Evolutionary conservation across 495 filamentous ascomycete genomes (phyloP).

Genomic region (Xylaria sp.): DNA sequence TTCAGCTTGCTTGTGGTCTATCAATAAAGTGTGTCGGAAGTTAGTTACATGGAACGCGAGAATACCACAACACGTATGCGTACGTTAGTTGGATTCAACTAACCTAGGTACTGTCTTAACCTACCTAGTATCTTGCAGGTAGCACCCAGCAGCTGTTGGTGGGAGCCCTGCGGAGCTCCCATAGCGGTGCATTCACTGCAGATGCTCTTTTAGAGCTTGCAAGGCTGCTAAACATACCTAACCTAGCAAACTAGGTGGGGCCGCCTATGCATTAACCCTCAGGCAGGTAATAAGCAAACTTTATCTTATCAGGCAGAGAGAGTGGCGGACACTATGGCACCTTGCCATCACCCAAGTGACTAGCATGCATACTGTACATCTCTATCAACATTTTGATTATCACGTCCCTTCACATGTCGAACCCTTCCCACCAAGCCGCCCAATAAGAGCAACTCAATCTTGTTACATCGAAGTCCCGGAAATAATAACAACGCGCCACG

Average conservation of each 20-base stretch:
- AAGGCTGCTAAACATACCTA: not conserved
- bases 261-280: not conserved
- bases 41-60: not conserved
- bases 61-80: not conserved
- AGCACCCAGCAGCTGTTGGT: not conserved
- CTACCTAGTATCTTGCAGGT: too few relatives aligned
- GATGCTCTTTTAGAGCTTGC: constrained; percentile 11
- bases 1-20: not conserved
- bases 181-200: not conserved
- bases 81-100: not conserved
- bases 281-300: constrained; percentile 25
- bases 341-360: too few relatives aligned
- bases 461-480: not conserved
- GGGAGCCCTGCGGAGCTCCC: not conserved
- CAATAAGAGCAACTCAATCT: not conserved
- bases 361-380: too few relatives aligned
- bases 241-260: not conserved
- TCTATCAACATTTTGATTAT: not conserved
- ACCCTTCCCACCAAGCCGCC: not conserved
- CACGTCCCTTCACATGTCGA: not conserved
- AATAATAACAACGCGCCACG: not conserved
- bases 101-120: too few relatives aligned
- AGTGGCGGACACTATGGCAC: not conserved
- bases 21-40: not conserved
- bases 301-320: constrained; percentile 37